phyloP scores from a whole-genome alignment of 257 asterid species.

The Perilla frutescens region DNA sequence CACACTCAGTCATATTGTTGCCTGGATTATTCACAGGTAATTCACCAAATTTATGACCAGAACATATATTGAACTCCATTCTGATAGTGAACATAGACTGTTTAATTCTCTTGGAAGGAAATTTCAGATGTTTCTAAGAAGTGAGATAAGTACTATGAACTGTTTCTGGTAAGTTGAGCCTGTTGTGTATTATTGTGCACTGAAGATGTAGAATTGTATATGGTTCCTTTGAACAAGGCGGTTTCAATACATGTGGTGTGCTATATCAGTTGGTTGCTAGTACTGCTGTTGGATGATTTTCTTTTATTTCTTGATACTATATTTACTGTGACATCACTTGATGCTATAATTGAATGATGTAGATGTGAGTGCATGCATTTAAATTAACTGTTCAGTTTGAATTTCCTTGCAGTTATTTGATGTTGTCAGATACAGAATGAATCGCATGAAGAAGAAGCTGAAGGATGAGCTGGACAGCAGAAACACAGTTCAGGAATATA shows the following conservation, averaged over 20 bases:
- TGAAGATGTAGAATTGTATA: neutral
- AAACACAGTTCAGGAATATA: slow-evolving; percentile 87
- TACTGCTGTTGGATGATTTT: slow-evolving; percentile 17
- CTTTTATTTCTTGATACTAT: neutral
- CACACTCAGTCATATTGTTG: slow-evolving; percentile 95
- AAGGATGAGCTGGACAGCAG: slow-evolving; percentile 96
- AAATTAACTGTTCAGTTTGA: slow-evolving; percentile 19
- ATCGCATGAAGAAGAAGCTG: slow-evolving; percentile 90
- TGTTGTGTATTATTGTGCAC: neutral
- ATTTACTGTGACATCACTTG: slow-evolving; percentile 20
- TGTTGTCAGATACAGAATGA: slow-evolving; percentile 91
- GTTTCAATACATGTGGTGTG: slow-evolving; percentile 1
- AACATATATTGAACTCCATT: neutral
- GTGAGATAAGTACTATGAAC: slow-evolving; percentile 11
- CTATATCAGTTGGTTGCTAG: neutral
- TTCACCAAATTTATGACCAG: slow-evolving; percentile 15
- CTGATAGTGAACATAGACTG: neutral
- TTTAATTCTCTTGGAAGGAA: neutral
- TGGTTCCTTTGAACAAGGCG: slow-evolving; percentile 18
- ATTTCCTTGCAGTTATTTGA: slow-evolving; percentile 73
- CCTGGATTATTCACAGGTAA: slow-evolving; percentile 89
- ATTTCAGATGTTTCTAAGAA: slow-evolving; percentile 12
- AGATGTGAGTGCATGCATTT: slow-evolving; percentile 15
- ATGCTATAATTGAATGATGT: slow-evolving; percentile 1
- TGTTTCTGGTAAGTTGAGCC: neutral